These are phyloP conservation scores for Backusella morwellensis DNA, from an alignment of 192 early-diverging fungal genomes.

Conservation along the genomic window DNA sequence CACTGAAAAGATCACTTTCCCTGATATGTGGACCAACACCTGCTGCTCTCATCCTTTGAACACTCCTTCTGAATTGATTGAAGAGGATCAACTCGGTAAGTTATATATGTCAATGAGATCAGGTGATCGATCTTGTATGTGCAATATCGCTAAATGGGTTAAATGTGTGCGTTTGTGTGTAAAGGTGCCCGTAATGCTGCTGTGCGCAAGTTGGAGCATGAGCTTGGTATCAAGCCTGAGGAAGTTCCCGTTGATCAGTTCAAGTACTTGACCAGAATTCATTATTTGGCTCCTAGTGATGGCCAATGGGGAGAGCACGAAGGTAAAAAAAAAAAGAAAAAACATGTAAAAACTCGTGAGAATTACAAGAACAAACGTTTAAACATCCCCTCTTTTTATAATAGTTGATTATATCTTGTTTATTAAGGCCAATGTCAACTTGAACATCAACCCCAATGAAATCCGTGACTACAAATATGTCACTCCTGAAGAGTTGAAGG, in stretches of 20 bases:
- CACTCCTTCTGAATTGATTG: conserved; percentile 71
- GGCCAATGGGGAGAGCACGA: conserved; percentile 99
- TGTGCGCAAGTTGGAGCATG: conserved; percentile 92
- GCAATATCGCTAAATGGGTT: neutral
- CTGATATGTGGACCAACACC: conserved; percentile 95
- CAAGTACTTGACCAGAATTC: conserved; percentile 90
- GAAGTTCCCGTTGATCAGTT: conserved; percentile 84
- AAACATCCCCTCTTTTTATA: neutral
- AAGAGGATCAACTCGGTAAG: conserved; percentile 68
- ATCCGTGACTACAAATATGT: conserved; percentile 83
- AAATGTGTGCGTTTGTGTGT: neutral
- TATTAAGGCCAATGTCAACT: conserved; percentile 69
- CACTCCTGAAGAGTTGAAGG: conserved; percentile 75
- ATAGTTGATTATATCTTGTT: conserved; percentile 95
- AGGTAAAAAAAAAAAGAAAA: conserved; percentile 18
- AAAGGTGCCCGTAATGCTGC: conserved; percentile 84
- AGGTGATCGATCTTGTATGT: neutral
- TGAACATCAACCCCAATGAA: conserved; percentile 87
- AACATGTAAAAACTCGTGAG: neutral
- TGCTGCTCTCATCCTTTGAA: conserved; percentile 98
- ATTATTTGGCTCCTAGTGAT: conserved; percentile 94
- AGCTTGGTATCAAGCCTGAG: conserved; percentile 81
- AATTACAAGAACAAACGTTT: neutral
- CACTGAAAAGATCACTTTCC: conserved; percentile 97
- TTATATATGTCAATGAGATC: neutral